Base-by-base conservation (phyloP, 116 monocot species). In the Trichopus zeylanicus region DNA sequence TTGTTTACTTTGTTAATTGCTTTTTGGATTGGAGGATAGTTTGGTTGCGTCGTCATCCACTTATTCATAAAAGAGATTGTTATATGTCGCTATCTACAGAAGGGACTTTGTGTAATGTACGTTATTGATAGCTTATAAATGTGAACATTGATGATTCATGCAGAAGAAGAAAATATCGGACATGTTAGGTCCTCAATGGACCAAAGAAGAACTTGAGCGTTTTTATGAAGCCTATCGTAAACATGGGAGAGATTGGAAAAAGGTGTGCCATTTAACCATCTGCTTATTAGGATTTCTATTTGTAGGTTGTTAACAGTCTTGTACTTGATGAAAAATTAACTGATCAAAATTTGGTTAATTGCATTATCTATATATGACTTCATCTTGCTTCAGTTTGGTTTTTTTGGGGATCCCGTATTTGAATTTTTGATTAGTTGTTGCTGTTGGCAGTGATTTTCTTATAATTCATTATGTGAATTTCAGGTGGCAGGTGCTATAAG, bases 141-240 rank as follows among this genome's bases (percentile, higher is more conserved):
- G 62, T 56, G 51, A 11, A n/a, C 18, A 29, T 21, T 26, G 6
- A 28, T 32, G 22, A 28, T 53, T 16, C 38, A 22, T 70, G 68
- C 77, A 91, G 91, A 97, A 97, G 64, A 91, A 75, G 68, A 97
- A 97, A 69, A 51, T 84, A 56, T 84, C 87, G 16, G 97, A 97
- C 62, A 81, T 97, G 97, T 38, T 97, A n/a, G 97, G 97, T 48
- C 72, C 79, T 62, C 87, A 85, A 60, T 97, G 97, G 97, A 87
- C 79, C 48, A 82, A 79, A 75, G 91, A 91, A 59, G 97, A 97
- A 52, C 70, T 97, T 37, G 84, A 85, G 49, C 84, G 78, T 26
- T 97, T 97, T 52, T 91, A 97, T 73, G 87, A 82, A 62, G 76
- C 91, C 29, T 97, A 85, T 37, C 75, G 97, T 15, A 97, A 82